Percentiles rank a stretch among this genome's conserved stretches.
These are phyloP conservation scores for Xeromyces bisporus DNA, from an alignment of 495 filamentous ascomycete genomes.

Conservation along the genomic window DNA sequence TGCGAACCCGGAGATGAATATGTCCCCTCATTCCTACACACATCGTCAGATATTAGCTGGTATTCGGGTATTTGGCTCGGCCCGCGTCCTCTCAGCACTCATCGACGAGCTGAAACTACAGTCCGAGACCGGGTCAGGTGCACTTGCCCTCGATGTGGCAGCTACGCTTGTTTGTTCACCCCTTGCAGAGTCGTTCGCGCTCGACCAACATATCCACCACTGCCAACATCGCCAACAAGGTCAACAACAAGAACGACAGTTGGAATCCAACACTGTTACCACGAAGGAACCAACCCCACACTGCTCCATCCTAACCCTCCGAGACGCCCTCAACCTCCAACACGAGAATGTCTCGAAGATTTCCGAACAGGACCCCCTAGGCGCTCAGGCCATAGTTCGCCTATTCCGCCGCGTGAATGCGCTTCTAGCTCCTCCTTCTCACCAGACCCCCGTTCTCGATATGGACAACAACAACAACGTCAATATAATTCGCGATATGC, in stretches of 20 bases:
- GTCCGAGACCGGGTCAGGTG: slow-evolving; percentile 33
- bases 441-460: slow-evolving; percentile 23
- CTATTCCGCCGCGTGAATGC: slow-evolving; percentile 60
- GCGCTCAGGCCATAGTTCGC: slow-evolving; percentile 59
- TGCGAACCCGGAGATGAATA: slow-evolving; percentile 41
- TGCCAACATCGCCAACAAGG: slow-evolving; percentile 6
- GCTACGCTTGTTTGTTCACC: slow-evolving; percentile 59
- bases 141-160: slow-evolving; percentile 57
- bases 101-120: slow-evolving; percentile 54
- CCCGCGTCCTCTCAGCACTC: slow-evolving; percentile 40
- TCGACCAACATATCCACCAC: slow-evolving; percentile 26
- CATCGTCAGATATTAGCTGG: slow-evolving; percentile 56
- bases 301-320: slow-evolving; percentile 35
- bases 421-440: slow-evolving; percentile 23
- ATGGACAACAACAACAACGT: slow-evolving; percentile 12
- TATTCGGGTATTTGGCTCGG: slow-evolving; percentile 53
- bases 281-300: slow-evolving; percentile 23
- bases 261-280: no score
- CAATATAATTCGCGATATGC: slow-evolving; percentile 27
- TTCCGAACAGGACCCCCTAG: slow-evolving; percentile 39
- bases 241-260: slow-evolving; percentile 2
- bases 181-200: slow-evolving; percentile 30
- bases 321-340: slow-evolving; percentile 50
- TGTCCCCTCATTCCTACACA: slow-evolving; percentile 58
- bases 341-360: slow-evolving; percentile 45